Base-by-base conservation (phyloP, 192 early-diverging fungal species). In the Dissophora globulifera region DNA sequence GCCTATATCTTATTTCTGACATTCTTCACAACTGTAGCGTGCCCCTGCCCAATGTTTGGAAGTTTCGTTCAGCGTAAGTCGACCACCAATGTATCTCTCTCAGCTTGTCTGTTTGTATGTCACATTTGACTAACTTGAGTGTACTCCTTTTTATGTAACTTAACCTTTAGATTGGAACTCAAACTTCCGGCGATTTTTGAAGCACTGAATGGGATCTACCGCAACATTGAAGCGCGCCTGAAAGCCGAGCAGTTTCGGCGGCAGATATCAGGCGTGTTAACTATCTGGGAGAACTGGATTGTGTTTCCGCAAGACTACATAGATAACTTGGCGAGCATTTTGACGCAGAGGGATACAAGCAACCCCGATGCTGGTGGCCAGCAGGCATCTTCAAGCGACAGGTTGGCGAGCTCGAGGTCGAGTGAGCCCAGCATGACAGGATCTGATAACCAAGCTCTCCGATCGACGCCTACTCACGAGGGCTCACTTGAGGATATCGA, bases 271-370 rank as follows among this genome's bases (percentile, higher is more conserved):
- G 81, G 59, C 9, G 85, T 93, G 7, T 68, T 98, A 38, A 81
- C 79, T 4, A 90, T 93, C 15, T 98, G 95, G 96, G 94, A 98
- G 65, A 87, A 81, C 40, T 94, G 96, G 93, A 91, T 92, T 78
- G 84, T 98, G 17, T 98, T 94, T 75, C 89, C 93, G 9, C 79
- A 85, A 50, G 78, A 83, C 20, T 89, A 87, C 53, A 85, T 87
- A 32, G 89, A 88, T 38, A 75, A 82, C 38, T 69, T 92, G 52
- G 62, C 81, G 19, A 76, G 43, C 13, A 60, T 76, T 6, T 90
- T 93, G 59, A 70, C 80, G 67, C 82, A 58, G 12, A 76, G 23
- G 22, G 72, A 67, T 9, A 4, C 29, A 6, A 49, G 22, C 25
- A 40, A 13, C 43, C 13, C 19, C 9, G 19, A 23, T 49, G 32